Conservation (phyloP, 371 early-diverging fungal genomes). For the Saksenaea oblongispora region DNA sequence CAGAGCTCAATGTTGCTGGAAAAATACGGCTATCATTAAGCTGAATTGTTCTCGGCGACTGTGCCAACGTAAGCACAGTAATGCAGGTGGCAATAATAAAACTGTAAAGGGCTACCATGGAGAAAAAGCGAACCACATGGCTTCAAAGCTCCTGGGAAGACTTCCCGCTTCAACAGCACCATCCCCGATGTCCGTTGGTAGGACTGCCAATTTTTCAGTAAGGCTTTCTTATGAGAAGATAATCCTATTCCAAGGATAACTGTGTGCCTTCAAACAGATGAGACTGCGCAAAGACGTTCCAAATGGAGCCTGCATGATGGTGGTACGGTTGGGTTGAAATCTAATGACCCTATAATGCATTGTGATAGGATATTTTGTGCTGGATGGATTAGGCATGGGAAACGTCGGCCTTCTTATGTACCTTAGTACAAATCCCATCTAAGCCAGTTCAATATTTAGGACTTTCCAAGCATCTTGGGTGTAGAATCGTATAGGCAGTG, state of each 20-base stretch:
- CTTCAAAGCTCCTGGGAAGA: neutral
- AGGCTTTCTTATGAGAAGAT: neutral
- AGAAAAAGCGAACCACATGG: neutral
- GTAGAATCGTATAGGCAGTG: too few species aligned
- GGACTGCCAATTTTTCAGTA: constrained; percentile 1
- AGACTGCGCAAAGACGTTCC: too few species aligned
- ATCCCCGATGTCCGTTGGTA: neutral
- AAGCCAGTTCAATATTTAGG: too few species aligned
- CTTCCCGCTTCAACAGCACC: neutral
- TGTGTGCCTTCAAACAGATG: too few species aligned
- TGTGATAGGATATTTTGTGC: too few species aligned
- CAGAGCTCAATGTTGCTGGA: constrained; percentile 11
- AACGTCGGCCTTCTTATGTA: too few species aligned
- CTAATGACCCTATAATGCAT: too few species aligned
- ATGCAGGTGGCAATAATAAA: neutral
- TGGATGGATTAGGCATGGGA: too few species aligned
- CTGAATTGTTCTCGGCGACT: constrained; percentile 9
- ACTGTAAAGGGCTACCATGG: neutral
- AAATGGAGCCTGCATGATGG: too few species aligned
- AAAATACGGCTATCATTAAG: constrained; percentile 14
- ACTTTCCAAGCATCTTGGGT: too few species aligned
- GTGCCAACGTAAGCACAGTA: neutral
- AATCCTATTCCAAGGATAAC: neutral
- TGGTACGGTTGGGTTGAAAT: too few species aligned
- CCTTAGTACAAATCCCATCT: too few species aligned